Conservation (phyloP, 495 filamentous ascomycete genomes). For the Podospora didyma region DNA sequence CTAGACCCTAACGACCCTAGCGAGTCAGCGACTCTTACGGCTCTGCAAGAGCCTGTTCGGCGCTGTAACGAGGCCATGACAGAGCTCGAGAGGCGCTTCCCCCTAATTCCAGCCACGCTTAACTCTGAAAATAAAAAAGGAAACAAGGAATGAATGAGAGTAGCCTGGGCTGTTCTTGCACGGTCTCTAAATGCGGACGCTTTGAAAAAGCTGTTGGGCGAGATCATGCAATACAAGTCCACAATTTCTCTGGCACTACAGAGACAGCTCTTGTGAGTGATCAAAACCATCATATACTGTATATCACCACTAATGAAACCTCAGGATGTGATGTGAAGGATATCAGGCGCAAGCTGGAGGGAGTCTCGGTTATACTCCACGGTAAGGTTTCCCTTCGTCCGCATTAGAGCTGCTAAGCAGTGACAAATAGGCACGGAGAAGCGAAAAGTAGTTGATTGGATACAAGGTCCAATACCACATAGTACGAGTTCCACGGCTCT, state of each 20-base stretch:
- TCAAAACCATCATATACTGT: neutral
- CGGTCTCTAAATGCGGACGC: slow-evolving; percentile 24
- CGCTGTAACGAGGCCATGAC: neutral
- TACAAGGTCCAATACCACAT: neutral
- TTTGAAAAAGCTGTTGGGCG: slow-evolving; percentile 18
- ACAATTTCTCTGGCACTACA: slow-evolving; percentile 22
- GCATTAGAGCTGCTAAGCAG: neutral
- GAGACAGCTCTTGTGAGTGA: slow-evolving; percentile 11
- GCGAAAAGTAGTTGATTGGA: neutral
- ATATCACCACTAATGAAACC: neutral
- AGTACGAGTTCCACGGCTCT: neutral
- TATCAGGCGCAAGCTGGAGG: slow-evolving; percentile 15
- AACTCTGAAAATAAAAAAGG: neutral
- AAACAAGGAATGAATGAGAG: neutral
- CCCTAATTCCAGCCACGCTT: neutral
- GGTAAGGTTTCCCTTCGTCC: neutral
- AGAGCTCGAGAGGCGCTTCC: neutral
- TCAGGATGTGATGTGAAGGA: neutral
- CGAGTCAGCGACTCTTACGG: neutral
- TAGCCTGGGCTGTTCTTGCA: slow-evolving; percentile 3
- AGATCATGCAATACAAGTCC: slow-evolving; percentile 21
- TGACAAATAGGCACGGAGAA: neutral
- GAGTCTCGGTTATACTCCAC: neutral
- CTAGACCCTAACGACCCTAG: neutral
- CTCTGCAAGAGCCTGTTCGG: neutral